These are phyloP conservation scores for Hibiscus mutabilis DNA, from an alignment of 345 rosid genomes.

Conservation along the genomic window DNA sequence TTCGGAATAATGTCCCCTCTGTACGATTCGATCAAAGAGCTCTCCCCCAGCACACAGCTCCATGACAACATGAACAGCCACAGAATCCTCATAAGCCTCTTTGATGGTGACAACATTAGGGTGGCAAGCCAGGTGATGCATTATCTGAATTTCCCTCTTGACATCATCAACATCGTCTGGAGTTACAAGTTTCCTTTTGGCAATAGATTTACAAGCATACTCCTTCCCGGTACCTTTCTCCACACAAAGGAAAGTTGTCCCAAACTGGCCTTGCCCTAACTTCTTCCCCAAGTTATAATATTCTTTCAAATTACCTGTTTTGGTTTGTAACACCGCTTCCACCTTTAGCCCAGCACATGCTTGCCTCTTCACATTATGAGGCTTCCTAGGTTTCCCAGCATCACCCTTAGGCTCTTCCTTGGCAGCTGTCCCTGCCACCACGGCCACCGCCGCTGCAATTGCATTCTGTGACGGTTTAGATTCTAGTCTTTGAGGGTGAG, in stretches of 20 bases:
- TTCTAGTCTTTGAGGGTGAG: conserved; percentile 5
- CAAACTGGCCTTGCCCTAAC: conserved; percentile 87
- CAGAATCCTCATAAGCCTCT: conserved; percentile 82
- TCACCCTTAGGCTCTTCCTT: conserved; percentile 13
- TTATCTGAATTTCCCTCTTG: conserved; percentile 86
- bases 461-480: conserved; percentile 8
- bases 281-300: conserved; percentile 57
- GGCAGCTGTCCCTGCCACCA: background rate
- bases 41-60: conserved; percentile 90
- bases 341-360: conserved; percentile 50
- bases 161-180: conserved; percentile 77
- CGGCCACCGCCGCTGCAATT: background rate
- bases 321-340: conserved; percentile 51
- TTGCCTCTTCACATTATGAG: conserved; percentile 47
- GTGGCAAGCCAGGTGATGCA: conserved; percentile 74
- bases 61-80: conserved; percentile 89
- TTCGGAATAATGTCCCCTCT: conserved; percentile 72
- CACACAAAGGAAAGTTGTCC: conserved; percentile 68
- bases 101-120: conserved; percentile 63
- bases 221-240: conserved; percentile 73
- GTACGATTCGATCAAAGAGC: conserved; percentile 80
- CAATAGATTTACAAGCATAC: conserved; percentile 85
- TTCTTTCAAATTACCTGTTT: conserved; percentile 64
- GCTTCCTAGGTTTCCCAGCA: conserved; percentile 25
- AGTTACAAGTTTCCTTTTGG: conserved; percentile 62